Evolutionary conservation across 345 rosid species (phyloP).

Genomic region (Gossypium arboreum): DNA sequence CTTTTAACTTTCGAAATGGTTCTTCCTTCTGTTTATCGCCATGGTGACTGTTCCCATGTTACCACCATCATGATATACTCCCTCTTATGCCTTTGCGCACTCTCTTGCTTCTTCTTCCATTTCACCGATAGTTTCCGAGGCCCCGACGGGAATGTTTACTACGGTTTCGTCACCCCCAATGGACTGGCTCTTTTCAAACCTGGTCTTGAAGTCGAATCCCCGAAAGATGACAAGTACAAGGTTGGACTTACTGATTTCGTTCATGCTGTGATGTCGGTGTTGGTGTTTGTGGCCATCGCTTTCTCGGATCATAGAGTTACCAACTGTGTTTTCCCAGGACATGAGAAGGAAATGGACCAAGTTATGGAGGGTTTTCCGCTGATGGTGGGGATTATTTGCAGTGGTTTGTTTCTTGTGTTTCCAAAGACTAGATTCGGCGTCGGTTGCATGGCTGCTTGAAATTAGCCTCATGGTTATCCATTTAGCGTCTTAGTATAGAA

Average conservation of each 20-base stretch:
- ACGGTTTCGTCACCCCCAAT: slow-evolving; percentile 60
- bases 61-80: slow-evolving; percentile 51
- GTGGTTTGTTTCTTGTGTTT: slow-evolving; percentile 66
- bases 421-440: slow-evolving; percentile 61
- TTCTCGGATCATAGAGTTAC: slow-evolving; percentile 67
- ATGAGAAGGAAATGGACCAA: slow-evolving; percentile 68
- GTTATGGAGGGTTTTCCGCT: slow-evolving; percentile 83
- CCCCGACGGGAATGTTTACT: slow-evolving; percentile 59
- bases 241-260: slow-evolving; percentile 55
- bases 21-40: slow-evolving; percentile 54
- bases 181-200: slow-evolving; percentile 72
- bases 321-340: slow-evolving; percentile 53
- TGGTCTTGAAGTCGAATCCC: slow-evolving; percentile 38
- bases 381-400: slow-evolving; percentile 69
- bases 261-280: slow-evolving; percentile 66
- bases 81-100: slow-evolving; percentile 48
- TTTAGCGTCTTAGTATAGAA: not conserved
- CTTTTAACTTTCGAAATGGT: slow-evolving; percentile 80
- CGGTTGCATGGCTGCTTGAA: slow-evolving; percentile 57
- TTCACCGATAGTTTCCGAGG: slow-evolving; percentile 69
- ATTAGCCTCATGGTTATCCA: not conserved
- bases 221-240: slow-evolving; percentile 56
- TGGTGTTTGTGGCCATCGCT: slow-evolving; percentile 72
- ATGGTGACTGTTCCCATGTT: slow-evolving; percentile 55
- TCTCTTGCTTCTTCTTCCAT: slow-evolving; percentile 74